Base-by-base conservation (phyloP, 805 yeast species). In the Pichia cabralensis region DNA sequence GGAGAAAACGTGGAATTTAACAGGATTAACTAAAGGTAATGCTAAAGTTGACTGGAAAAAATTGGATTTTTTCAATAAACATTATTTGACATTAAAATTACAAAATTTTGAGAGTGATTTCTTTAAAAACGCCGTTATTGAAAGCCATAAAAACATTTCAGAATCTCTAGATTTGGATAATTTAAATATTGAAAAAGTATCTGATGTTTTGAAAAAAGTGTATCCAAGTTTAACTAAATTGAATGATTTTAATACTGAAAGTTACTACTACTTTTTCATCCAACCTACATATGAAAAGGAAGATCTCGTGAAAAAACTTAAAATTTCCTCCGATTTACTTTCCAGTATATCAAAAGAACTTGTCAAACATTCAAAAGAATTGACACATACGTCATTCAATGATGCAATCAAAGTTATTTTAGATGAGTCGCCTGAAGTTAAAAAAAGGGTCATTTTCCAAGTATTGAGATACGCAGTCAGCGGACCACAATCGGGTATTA, bases 11-110 rank as follows among this genome's bases (percentile, higher is more conserved):
- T 92, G 92, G 52, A 64, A 74, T 12, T 52, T 86, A 25, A 76
- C 76, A 37, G 76, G 81, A 17, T 65, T 92, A 45, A 89, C 97
- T 10, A 85, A 75, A 48, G 97, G 98, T 1, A 88, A 88, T 58
- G 94, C 95, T 12, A 89, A 86, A 52, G 96, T 92, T 7, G 86
- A 82, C 43, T 76, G 74, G 39, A 67, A 69, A 35, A 89, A 92
- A 55, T 65, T 92, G 35, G 62, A 65, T 44, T 82, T 61, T 52
- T 82, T 92, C 60, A 88, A 92, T 56, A 83, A 81, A 48, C 69
- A 67, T 39, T 84, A 81, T 50, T 56, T 86, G 26, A 56, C 57
- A 5, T 42, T 53, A 26, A 62, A 64, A 34, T 49, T 83, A 12
- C 46, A 52, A 2, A 41, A 45, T 15, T 20, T 19, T 14, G 58